Evolutionary conservation across 179 eudicot genomes (phyloP).

Genomic region (Beta lomatogona): DNA sequence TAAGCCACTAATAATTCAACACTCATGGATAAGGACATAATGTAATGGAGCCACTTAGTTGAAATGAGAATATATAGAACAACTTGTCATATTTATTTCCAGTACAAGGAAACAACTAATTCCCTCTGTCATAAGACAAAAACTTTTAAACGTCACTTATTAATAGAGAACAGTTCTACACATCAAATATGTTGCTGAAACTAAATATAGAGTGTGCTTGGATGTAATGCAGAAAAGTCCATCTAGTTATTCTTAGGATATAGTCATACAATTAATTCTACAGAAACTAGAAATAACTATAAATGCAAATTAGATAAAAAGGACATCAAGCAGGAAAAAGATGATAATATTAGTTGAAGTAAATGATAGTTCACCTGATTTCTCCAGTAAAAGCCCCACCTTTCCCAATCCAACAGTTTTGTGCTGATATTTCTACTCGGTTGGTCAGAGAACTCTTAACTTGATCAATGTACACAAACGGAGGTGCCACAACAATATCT

Average conservation of each 20-base stretch:
- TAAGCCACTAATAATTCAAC: not conserved
- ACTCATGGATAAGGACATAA: not conserved
- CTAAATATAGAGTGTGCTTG: not conserved
- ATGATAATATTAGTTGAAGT: not conserved
- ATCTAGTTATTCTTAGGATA: not conserved
- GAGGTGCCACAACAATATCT: conserved; percentile 98
- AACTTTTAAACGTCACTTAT: not conserved
- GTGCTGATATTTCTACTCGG: conserved; percentile 87
- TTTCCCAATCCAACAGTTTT: conserved; percentile 94
- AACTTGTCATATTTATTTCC: not conserved
- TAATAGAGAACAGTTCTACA: not conserved
- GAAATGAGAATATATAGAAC: not conserved
- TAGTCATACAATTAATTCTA: not conserved
- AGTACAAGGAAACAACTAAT: not conserved
- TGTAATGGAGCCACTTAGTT: not conserved
- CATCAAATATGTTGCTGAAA: not conserved
- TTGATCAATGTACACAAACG: conserved; percentile 86
- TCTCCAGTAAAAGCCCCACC: conserved; percentile 99
- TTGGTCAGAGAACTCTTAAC: conserved; percentile 78
- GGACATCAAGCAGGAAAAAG: not conserved
- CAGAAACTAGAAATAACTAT: not conserved
- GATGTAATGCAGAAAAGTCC: not conserved
- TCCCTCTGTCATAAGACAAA: not conserved
- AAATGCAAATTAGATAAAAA: not conserved
- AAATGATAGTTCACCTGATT: conserved; percentile 58